Evolutionary conservation across 2,329 filamentous ascomycete species (phyloP).

Genomic region (Pseudogymnoascus sp.): DNA sequence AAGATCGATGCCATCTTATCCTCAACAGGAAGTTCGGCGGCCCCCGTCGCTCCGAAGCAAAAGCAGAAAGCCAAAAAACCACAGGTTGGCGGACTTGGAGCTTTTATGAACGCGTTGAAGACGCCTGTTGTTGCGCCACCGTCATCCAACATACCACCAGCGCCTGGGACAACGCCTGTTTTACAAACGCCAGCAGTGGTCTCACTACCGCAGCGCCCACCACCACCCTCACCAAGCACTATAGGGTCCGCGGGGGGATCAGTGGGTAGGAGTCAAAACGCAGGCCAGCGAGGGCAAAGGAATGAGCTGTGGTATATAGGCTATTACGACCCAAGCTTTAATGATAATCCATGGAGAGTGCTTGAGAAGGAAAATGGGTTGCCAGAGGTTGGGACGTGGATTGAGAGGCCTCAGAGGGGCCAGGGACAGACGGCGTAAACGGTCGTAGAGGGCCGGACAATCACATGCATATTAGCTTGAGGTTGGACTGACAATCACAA

Average conservation of each 20-base stretch:
- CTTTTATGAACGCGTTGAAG: not conserved
- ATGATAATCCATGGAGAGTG: constrained; percentile 64
- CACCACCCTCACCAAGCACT: not conserved
- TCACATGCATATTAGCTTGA: constrained; percentile 1
- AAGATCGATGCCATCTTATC: constrained; percentile 24
- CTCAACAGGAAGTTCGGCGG: not conserved
- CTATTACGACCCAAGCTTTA: constrained; percentile 63
- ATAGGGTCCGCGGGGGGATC: not conserved
- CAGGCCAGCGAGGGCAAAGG: constrained; percentile 29
- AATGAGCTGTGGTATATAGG: constrained; percentile 52
- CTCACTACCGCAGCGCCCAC: not conserved
- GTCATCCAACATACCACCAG: not conserved
- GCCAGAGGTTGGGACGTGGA: constrained; percentile 39
- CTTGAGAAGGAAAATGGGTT: constrained; percentile 44
- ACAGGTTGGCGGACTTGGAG: not conserved
- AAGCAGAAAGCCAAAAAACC: not conserved
- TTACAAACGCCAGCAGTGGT: not conserved
- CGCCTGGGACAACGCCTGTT: not conserved
- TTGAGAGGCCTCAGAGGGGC: constrained; percentile 20
- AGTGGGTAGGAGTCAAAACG: constrained; percentile 7
- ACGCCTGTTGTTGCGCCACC: not conserved
- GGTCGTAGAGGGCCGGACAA: not conserved
- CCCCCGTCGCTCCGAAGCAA: not conserved
- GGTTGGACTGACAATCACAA: not conserved
- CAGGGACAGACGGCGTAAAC: not conserved